Base-by-base conservation (phyloP, 805 yeast genomes). In the Pichia insulana region DNA sequence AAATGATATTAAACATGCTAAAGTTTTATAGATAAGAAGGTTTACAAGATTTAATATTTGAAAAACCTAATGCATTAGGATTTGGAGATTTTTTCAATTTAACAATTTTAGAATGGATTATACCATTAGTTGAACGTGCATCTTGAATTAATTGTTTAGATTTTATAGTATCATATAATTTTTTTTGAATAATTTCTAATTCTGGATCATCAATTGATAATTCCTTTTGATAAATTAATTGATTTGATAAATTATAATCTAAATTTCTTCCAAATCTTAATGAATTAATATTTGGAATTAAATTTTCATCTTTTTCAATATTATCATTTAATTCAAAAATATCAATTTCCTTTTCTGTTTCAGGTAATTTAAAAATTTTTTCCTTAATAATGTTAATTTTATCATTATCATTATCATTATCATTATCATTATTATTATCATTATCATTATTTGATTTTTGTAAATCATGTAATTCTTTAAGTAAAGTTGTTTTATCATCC, bases 1-100 rank as follows among this genome's bases (percentile, higher is more conserved):
- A 62, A 74, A 67, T 48, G 84, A 79, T 48, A 76, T 79, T 43
- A 78, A 76, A 51, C 81, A 75, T 52, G 64, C 80, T 8, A 79
- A 79, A 49, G 64, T 79, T 36, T 64, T 45, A 36, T 25, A 58
- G 51, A 50, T 70, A 74, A 1, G 74, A 69, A 9, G 79, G 75
- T 46, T 62, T 69, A 30, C 62, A 58, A 9, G 68, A 66, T 41
- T 61, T 58, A 15, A 73, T 65, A 48, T 72, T 73, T 2, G 70
- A 62, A 48, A 69, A 58, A 0, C 70, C 73, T 11, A 70, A 35
- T 39, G 68, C 63, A 50, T 74, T 74, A 9, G 76, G 70, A 54
- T 72, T 74, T 2, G 78, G 74, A 37, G 53, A 58, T 46, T 71
- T 62, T 47, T 63, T 66, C 17, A 70, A 68, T 8, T 68, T 67